Evolutionary conservation across 2,329 filamentous ascomycete genomes (phyloP).

Genomic region (Paecilomyces niveus): DNA sequence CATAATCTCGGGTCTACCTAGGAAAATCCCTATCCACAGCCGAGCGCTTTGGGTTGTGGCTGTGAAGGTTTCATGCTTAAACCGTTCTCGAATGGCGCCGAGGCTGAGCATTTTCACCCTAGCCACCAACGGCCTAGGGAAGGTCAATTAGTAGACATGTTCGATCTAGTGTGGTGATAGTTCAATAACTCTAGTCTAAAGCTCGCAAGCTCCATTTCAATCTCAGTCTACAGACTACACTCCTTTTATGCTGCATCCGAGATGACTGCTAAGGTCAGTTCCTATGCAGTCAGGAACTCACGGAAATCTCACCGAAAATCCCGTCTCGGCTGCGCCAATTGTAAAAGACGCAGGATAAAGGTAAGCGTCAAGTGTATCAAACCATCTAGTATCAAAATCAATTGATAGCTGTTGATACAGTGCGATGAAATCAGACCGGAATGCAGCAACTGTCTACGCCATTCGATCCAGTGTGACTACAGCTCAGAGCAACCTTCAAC

Average conservation of each 20-base stretch:
- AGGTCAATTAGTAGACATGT: no score
- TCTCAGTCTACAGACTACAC: no score
- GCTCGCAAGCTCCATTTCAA: no score
- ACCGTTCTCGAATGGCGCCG: no score
- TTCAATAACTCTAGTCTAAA: no score
- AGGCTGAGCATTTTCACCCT: no score
- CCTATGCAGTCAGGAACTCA: not conserved
- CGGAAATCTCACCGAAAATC: slow-evolving; percentile 9
- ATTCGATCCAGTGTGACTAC: slow-evolving; percentile 7
- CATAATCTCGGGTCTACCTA: no score
- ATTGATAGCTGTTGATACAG: not conserved
- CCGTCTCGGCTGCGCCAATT: slow-evolving; percentile 8
- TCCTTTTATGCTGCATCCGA: not conserved
- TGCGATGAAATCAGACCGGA: slow-evolving; percentile 8
- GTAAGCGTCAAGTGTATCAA: not conserved
- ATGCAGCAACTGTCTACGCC: slow-evolving; percentile 8
- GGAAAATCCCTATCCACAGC: no score
- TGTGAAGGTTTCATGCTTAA: no score
- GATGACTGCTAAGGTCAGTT: slow-evolving; percentile 7
- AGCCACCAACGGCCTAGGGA: no score
- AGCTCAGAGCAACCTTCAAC: not conserved
- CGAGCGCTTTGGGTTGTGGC: no score
- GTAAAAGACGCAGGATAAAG: slow-evolving; percentile 9
- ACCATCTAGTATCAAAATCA: not conserved
- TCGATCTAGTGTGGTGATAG: no score